Conservation (phyloP, 1,284 basidiomycete genomes). For the Marasmius fiardii region DNA sequence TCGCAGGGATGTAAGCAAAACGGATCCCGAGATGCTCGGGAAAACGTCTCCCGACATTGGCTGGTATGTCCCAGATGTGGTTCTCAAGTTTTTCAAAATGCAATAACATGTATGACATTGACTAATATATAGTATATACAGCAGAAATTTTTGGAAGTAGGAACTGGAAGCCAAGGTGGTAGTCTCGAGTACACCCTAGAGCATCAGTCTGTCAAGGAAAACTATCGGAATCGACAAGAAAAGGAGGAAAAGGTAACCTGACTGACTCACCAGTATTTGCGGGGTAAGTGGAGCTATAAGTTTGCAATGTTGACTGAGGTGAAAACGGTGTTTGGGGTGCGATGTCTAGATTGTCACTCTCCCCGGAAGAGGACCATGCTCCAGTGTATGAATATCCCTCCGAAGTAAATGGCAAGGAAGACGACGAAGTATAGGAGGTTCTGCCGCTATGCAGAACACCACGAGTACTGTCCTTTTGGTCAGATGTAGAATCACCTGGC, state of each 20-base stretch:
- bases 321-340: conserved; percentile 31
- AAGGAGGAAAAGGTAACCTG: conserved; percentile 1
- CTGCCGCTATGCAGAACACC: not conserved
- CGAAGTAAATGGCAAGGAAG: conserved; percentile 21
- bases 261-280: conserved; percentile 25
- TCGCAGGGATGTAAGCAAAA: not conserved
- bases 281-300: conserved; percentile 32
- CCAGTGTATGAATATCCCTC: not conserved
- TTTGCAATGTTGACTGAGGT: conserved; percentile 23
- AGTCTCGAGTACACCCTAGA: too few species aligned
- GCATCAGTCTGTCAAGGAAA: not conserved
- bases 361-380: conserved; percentile 17
- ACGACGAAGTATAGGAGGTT: conserved; percentile 33
- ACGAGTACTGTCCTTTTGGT: conserved; percentile 22
- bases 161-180: too few species aligned
- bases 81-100: not conserved
- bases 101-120: too few species aligned
- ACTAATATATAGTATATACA: too few species aligned
- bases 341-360: conserved; percentile 25
- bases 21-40: conserved; percentile 1
- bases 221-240: not conserved
- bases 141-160: too few species aligned
- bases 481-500: conserved; percentile 22
- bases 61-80: not conserved
- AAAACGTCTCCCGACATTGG: not conserved